Conservation (phyloP, 2,329 filamentous ascomycete genomes). For the Amylocarpus encephaloides region DNA sequence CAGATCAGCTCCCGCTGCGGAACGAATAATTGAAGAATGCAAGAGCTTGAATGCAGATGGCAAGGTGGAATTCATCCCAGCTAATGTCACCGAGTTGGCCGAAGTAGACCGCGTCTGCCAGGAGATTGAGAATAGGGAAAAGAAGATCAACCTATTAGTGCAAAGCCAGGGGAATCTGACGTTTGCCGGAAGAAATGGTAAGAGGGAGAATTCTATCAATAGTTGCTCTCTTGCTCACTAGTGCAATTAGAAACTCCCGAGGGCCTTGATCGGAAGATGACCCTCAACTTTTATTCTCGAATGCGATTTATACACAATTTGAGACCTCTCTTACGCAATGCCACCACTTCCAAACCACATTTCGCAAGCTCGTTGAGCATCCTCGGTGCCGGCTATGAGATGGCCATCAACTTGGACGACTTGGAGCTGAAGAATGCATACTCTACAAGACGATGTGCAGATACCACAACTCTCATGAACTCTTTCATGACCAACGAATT, state of each 20-base stretch:
- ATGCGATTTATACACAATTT: conserved; percentile 51
- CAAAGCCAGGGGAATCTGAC: conserved; percentile 44
- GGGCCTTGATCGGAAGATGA: conserved; percentile 26
- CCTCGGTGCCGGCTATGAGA: conserved; percentile 47
- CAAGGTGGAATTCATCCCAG: conserved; percentile 39
- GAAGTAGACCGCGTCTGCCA: conserved; percentile 44
- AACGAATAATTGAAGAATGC: conserved; percentile 38
- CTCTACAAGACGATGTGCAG: conserved; percentile 16
- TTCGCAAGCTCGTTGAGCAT: conserved; percentile 51
- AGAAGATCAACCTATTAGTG: conserved; percentile 48
- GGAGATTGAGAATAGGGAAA: conserved; percentile 44
- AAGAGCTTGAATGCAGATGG: conserved; percentile 39
- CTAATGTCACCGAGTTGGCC: conserved; percentile 41
- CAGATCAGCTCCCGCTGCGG: conserved; percentile 36
- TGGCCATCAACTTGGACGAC: conserved; percentile 40
- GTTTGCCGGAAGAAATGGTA: conserved; percentile 23
- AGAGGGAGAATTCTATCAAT: not conserved
- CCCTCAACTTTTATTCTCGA: conserved; percentile 47
- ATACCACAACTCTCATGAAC: conserved; percentile 30
- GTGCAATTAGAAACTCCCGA: conserved; percentile 21
- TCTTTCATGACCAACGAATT: conserved; percentile 47
- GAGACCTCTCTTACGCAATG: conserved; percentile 43
- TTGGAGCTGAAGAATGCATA: conserved; percentile 28
- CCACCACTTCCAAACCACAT: conserved; percentile 32
- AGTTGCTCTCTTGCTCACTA: not conserved